Percentiles rank a stretch among this genome's conserved stretches.
Conservation (phyloP, 2,329 filamentous ascomycete species). For the Cordyceps cicadae region DNA sequence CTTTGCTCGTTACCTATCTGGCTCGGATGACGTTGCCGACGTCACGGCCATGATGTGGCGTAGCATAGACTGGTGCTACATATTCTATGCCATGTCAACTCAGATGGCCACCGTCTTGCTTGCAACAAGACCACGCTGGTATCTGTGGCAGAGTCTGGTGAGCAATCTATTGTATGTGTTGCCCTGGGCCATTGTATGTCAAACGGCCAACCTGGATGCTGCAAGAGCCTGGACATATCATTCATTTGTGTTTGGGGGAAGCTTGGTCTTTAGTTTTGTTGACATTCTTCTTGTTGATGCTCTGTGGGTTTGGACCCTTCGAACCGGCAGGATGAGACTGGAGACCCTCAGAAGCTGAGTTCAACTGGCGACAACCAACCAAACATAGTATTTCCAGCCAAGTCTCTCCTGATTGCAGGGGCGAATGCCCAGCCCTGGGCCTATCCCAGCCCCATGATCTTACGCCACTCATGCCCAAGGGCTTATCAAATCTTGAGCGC, state of each 20-base stretch:
- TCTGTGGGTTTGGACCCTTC: constrained; percentile 44
- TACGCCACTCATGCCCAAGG: too few relatives aligned
- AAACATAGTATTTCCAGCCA: too few relatives aligned
- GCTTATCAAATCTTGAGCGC: too few relatives aligned
- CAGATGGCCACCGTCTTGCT: constrained; percentile 58
- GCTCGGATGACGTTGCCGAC: constrained; percentile 45
- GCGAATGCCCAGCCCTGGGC: too few relatives aligned
- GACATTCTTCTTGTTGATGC: constrained; percentile 42
- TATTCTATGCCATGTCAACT: constrained; percentile 58
- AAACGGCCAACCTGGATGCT: constrained; percentile 36
- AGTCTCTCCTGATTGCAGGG: too few relatives aligned
- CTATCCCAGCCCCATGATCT: too few relatives aligned
- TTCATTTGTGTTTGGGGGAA: constrained; percentile 58
- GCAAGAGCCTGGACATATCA: constrained; percentile 60
- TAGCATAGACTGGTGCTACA: constrained; percentile 57
- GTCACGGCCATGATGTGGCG: constrained; percentile 60
- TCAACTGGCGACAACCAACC: too few relatives aligned
- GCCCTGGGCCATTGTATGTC: constrained; percentile 60
- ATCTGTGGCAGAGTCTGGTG: constrained; percentile 56
- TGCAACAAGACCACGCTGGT: constrained; percentile 57
- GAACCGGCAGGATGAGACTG: constrained; percentile 34
- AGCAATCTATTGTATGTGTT: constrained; percentile 63
- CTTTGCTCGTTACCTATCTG: constrained; percentile 56
- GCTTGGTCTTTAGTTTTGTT: constrained; percentile 58
- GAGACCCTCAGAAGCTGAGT: constrained; percentile 25